Percentiles rank a stretch among this genome's conserved stretches.
These are phyloP conservation scores for Eremomyces bilateralis DNA, from an alignment of 495 filamentous ascomycete species.

Conservation along the genomic window DNA sequence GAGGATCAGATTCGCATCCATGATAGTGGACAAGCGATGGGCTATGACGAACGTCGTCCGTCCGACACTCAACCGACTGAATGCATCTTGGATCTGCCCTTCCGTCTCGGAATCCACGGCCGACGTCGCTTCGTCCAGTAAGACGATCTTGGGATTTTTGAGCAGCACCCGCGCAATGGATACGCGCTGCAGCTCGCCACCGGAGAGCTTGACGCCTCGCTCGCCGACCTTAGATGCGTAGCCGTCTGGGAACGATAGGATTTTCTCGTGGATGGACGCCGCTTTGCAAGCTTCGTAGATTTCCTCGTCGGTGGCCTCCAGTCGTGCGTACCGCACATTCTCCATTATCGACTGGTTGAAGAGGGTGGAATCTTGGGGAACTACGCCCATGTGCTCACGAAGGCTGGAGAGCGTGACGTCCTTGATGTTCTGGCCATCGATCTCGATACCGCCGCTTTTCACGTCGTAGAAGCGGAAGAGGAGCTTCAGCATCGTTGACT, in stretches of 20 bases:
- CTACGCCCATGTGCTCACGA: slow-evolving; percentile 45
- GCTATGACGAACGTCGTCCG: slow-evolving; percentile 20
- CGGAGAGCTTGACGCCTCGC: slow-evolving; percentile 44
- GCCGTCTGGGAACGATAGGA: slow-evolving; percentile 27
- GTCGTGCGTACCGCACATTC: slow-evolving; percentile 46
- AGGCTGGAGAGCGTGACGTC: slow-evolving; percentile 45
- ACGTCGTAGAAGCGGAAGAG: slow-evolving; percentile 49
- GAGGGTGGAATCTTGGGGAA: slow-evolving; percentile 42
- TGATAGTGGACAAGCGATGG: slow-evolving; percentile 47
- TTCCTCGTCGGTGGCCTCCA: slow-evolving; percentile 27
- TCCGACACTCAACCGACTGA: slow-evolving; percentile 18
- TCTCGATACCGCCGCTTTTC: slow-evolving; percentile 35
- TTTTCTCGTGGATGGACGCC: slow-evolving; percentile 24
- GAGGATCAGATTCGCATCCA: slow-evolving; percentile 46
- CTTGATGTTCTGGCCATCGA: slow-evolving; percentile 54
- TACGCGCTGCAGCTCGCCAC: slow-evolving; percentile 56
- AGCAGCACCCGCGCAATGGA: slow-evolving; percentile 44
- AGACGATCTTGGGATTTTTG: slow-evolving; percentile 26
- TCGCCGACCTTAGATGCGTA: slow-evolving; percentile 42
- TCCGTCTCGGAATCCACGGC: slow-evolving; percentile 40
- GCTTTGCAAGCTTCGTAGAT: slow-evolving; percentile 48
- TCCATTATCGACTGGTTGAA: slow-evolving; percentile 58
- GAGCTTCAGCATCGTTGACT: slow-evolving; percentile 55
- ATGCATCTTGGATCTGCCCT: slow-evolving; percentile 44
- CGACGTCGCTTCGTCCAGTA: slow-evolving; percentile 34